Evolutionary conservation across 2,329 filamentous ascomycete genomes (phyloP).

Genomic region (Fusarium lyarnte): DNA sequence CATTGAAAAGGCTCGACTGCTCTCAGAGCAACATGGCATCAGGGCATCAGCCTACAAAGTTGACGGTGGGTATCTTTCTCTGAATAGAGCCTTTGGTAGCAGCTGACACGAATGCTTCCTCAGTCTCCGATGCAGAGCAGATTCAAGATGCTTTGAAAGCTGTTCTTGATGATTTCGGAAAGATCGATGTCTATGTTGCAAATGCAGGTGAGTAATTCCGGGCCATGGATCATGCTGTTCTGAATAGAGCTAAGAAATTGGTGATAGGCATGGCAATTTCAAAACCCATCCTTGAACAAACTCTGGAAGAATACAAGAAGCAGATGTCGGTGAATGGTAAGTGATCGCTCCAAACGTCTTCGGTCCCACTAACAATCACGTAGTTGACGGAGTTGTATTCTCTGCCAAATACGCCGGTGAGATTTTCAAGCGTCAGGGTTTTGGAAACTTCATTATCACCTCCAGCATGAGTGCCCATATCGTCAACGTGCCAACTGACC

Average conservation of each 20-base stretch:
- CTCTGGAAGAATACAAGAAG: constrained; percentile 58
- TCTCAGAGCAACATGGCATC: constrained; percentile 48
- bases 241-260: neutral
- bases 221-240: too few relatives aligned
- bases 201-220: constrained; percentile 40
- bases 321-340: constrained; percentile 64
- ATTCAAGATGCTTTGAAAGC: constrained; percentile 27
- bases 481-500: constrained; percentile 61
- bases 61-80: constrained; percentile 44
- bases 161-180: constrained; percentile 40
- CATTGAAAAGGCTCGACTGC: constrained; percentile 46
- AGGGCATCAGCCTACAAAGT: constrained; percentile 56
- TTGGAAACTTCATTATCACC: constrained; percentile 62
- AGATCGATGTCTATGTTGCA: constrained; percentile 40
- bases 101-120: neutral
- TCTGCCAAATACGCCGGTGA: constrained; percentile 56
- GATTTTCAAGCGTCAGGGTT: constrained; percentile 54
- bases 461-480: constrained; percentile 59
- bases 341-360: neutral
- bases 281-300: constrained; percentile 64
- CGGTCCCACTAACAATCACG: neutral
- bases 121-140: constrained; percentile 53
- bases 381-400: constrained; percentile 60
- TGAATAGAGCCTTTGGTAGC: neutral
- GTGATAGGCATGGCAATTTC: constrained; percentile 50